Conservation (phyloP, 73 alveolate species). For the Symbiodinium natans region DNA sequence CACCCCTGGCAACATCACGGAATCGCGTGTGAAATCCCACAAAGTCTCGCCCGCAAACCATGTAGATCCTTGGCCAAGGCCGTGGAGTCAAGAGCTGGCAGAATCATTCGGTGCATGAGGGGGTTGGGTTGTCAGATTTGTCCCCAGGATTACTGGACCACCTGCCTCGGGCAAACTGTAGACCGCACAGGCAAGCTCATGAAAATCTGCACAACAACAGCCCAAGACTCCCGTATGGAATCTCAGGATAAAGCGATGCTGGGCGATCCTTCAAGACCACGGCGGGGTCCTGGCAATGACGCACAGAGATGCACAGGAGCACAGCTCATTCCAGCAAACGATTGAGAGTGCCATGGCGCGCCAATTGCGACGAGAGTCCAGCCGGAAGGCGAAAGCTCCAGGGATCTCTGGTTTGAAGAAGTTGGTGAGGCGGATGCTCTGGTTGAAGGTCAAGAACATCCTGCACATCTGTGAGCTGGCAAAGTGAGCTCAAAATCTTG, state of each 20-base stretch:
- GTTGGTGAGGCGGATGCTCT: conserved; percentile 21
- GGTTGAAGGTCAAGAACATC: conserved; percentile 31
- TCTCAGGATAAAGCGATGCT: background rate
- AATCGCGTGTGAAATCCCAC: conserved; percentile 16
- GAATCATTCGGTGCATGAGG: too few relatives aligned
- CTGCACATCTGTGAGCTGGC: background rate
- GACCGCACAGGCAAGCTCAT: background rate
- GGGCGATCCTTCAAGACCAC: background rate
- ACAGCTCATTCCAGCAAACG: background rate
- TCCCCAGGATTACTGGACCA: background rate
- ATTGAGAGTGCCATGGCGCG: background rate
- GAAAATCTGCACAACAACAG: background rate
- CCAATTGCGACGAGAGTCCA: background rate
- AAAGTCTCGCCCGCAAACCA: conserved; percentile 25
- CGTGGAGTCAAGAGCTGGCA: too few relatives aligned
- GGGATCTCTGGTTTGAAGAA: conserved; percentile 31
- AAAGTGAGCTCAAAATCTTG: too few relatives aligned
- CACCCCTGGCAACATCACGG: conserved; percentile 26
- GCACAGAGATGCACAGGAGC: too few relatives aligned
- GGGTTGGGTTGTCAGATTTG: too few relatives aligned
- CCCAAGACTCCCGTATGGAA: conserved; percentile 4
- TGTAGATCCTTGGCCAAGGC: conserved; percentile 8
- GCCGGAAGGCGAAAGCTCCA: conserved; percentile 16
- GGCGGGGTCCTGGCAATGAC: background rate
- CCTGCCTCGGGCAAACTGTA: background rate